A percentile compares a stretch with the other conserved stretches of the same genome.
Evolutionary conservation across 345 rosid genomes (phyloP).

Genomic region (Cardamine occulta): DNA sequence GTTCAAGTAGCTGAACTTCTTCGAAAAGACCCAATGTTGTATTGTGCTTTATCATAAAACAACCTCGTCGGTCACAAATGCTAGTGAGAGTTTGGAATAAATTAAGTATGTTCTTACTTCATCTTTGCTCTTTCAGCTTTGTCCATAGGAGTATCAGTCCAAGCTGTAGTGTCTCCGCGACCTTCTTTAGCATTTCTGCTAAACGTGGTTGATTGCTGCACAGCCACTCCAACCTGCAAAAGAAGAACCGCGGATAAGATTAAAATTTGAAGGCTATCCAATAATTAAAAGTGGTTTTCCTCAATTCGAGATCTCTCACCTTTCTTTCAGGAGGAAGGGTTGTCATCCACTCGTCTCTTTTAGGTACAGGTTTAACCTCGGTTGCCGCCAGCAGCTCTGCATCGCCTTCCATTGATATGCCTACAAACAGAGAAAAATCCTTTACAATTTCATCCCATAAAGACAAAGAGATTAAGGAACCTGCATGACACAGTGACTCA

Average conservation of each 20-base stretch:
- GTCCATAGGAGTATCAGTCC: constrained; percentile 92
- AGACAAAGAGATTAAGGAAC: constrained; percentile 6
- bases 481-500: constrained; percentile 3
- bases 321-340: constrained; percentile 90
- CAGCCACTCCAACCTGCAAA: constrained; percentile 73
- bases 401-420: constrained; percentile 96
- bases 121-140: constrained; percentile 88
- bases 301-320: constrained; percentile 48
- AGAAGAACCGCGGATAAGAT: constrained; percentile 16
- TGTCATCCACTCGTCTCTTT: constrained; percentile 99
- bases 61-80: neutral
- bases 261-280: neutral
- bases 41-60: neutral
- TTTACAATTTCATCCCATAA: constrained; percentile 21
- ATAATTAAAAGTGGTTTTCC: neutral
- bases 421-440: constrained; percentile 47
- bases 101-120: constrained; percentile 50
- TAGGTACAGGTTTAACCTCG: constrained; percentile 68
- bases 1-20: constrained; percentile 11
- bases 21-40: neutral
- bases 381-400: constrained; percentile 76
- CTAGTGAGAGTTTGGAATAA: neutral
- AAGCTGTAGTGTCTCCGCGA: constrained; percentile 82
- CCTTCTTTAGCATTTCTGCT: constrained; percentile 73
- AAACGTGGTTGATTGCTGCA: constrained; percentile 72